A percentile compares a stretch with the other conserved stretches of the same genome.
These are phyloP conservation scores for Lagenidium giganteum DNA, from an alignment of 352 stramenopile genomes.

Conservation along the genomic window DNA sequence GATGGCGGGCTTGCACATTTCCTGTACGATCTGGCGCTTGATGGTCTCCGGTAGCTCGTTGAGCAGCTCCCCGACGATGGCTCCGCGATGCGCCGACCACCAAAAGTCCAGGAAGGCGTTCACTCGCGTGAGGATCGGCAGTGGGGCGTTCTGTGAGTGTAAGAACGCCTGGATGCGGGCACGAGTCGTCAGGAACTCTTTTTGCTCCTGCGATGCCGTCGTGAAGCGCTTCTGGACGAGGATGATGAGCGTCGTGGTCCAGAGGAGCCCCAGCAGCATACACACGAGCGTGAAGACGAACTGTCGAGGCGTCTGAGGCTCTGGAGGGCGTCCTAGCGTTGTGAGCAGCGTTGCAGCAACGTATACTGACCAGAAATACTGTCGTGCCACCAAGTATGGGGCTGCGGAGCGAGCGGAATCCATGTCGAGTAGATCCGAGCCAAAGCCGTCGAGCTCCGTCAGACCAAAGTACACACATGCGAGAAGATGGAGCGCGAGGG, in stretches of 20 bases:
- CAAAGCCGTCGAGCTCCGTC: constrained; percentile 19
- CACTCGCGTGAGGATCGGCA: constrained; percentile 40
- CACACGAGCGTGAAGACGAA: constrained; percentile 27
- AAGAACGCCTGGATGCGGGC: constrained; percentile 52
- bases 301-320: constrained; percentile 25
- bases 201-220: constrained; percentile 44
- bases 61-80: constrained; percentile 37
- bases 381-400: constrained; percentile 11
- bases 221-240: constrained; percentile 44
- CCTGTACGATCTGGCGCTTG: constrained; percentile 38
- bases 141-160: constrained; percentile 30
- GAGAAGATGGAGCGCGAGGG: constrained; percentile 12
- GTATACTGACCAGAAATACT: constrained; percentile 38
- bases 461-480: constrained; percentile 24
- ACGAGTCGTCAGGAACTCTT: constrained; percentile 48
- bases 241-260: constrained; percentile 37
- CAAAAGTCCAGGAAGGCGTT: constrained; percentile 67
- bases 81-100: constrained; percentile 56
- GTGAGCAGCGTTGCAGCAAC: constrained; percentile 41
- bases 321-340: constrained; percentile 30
- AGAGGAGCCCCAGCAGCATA: constrained; percentile 42
- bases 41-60: constrained; percentile 49
- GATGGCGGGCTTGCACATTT: constrained; percentile 43
- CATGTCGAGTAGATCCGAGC: neutral
- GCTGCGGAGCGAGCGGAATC: constrained; percentile 4